Evolutionary conservation across 2,329 filamentous ascomycete species (phyloP).

Genomic region (Colletotrichum spaethianum): DNA sequence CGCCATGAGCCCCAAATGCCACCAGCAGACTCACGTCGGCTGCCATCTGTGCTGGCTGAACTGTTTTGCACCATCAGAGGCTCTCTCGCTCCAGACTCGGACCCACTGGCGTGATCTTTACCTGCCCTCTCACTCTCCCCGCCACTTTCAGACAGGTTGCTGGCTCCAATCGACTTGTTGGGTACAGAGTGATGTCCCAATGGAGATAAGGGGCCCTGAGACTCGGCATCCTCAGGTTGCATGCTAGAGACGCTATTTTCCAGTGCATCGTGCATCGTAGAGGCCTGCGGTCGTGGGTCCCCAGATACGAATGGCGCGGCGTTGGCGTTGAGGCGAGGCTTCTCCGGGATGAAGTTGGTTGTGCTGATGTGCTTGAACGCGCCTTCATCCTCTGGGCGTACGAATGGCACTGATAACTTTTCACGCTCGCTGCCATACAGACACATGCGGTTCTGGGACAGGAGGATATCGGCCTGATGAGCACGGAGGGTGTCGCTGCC

Average conservation of each 20-base stretch:
- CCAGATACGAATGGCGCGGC: constrained; percentile 59
- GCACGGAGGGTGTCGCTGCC: constrained; percentile 89
- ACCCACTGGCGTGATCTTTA: constrained; percentile 42
- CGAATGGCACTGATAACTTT: constrained; percentile 91
- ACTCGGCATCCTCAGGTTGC: constrained; percentile 48
- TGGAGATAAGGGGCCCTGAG: constrained; percentile 52
- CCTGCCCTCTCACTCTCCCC: constrained; percentile 58
- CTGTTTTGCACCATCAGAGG: constrained; percentile 10
- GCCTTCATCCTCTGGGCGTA: constrained; percentile 89
- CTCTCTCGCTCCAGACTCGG: constrained; percentile 34
- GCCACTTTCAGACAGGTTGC: constrained; percentile 59
- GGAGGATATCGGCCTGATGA: constrained; percentile 90
- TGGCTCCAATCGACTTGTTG: constrained; percentile 52
- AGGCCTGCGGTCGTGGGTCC: constrained; percentile 49
- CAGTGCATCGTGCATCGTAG: constrained; percentile 39
- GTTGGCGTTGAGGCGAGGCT: constrained; percentile 71
- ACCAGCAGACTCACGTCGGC: constrained; percentile 63
- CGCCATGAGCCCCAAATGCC: constrained; percentile 82
- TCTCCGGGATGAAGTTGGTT: constrained; percentile 67
- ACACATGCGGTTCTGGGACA: constrained; percentile 92
- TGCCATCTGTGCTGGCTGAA: constrained; percentile 35
- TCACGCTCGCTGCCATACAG: constrained; percentile 89
- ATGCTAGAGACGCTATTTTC: constrained; percentile 44
- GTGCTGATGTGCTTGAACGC: constrained; percentile 85
- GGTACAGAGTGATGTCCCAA: constrained; percentile 52